Conservation (phyloP, 257 asterid genomes). For the Mentha longifolia region DNA sequence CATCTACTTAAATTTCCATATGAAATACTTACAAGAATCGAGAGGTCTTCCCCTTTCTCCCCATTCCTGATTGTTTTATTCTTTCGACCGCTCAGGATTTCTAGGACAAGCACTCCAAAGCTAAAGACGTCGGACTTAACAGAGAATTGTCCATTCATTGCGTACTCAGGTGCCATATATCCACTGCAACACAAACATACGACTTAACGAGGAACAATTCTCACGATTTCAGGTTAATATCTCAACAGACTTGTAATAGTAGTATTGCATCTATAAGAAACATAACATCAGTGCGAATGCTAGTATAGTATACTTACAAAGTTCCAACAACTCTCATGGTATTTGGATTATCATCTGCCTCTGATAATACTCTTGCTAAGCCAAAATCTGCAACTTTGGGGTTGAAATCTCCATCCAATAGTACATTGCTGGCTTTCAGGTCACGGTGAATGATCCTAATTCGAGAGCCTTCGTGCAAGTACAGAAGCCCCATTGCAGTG, state of each 20-base stretch:
- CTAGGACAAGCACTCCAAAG: conserved; percentile 22
- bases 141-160: background rate
- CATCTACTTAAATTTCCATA: background rate
- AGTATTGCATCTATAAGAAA: background rate
- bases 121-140: conserved; percentile 24
- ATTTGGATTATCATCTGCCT: background rate
- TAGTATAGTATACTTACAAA: background rate
- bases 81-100: conserved; percentile 10
- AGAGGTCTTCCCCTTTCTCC: background rate
- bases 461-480: conserved; percentile 19
- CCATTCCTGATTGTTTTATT: background rate
- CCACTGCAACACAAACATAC: conserved; percentile 8
- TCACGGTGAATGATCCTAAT: conserved; percentile 19
- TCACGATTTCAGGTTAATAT: background rate
- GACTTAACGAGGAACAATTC: background rate
- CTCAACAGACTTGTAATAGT: background rate
- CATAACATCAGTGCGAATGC: no score
- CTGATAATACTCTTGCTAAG: background rate
- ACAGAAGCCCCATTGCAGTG: conserved; percentile 14
- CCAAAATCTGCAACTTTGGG: conserved; percentile 32
- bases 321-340: conserved; percentile 19
- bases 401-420: conserved; percentile 11
- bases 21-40: conserved; percentile 1
- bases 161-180: conserved; percentile 19
- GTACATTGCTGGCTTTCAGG: conserved; percentile 24